Base-by-base conservation (phyloP, 805 yeast species). In the Starmerella potacharoeniae region DNA sequence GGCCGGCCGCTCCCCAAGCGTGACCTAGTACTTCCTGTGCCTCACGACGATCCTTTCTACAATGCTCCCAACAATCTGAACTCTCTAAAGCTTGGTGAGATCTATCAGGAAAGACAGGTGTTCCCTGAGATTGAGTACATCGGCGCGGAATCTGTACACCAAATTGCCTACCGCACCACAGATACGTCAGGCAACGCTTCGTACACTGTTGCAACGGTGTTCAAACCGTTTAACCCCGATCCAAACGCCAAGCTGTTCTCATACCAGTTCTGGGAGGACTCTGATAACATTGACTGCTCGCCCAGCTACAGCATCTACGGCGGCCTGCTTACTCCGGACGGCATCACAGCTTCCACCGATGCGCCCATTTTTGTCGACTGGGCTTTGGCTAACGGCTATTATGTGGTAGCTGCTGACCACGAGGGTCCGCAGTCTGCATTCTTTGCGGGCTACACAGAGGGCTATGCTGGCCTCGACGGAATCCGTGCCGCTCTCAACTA, bases 361-460 rank as follows among this genome's bases (percentile, higher is more conserved):
- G 43, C 42, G 42, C 53, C 36, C 51, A 55, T 36, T 47, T 33
- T 49, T 34, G 52, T 49, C 31, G 55, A 35, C 40, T 54, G 47
- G 48, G 56, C 57, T 9, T 56, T 64, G 14, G 22, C 51, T 11
- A 51, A 53, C 16, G 62, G 62, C 3, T 58, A 47, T 43, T 42
- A 53, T 30, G 54, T 60, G 13, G 55, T 54, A 29, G 53, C 52
- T 35, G 64, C 69, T 13, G 69, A 66, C 49, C 65, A 65, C 52
- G 67, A 66, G 55, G 69, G 69, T 7, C 64, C 66, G 29, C 51
- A 57, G 29, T 61, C 67, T 11, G 55, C 65, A 6, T 66, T 65
- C 55, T 46, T 59, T 14, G 68, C 68, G 13, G 69, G 69, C 11
- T 46, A 43, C 49, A 55, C 58, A 16, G 58, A 62, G 17, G 69